Conservation (phyloP, 345 rosid genomes). For the Syzygium aqueum region DNA sequence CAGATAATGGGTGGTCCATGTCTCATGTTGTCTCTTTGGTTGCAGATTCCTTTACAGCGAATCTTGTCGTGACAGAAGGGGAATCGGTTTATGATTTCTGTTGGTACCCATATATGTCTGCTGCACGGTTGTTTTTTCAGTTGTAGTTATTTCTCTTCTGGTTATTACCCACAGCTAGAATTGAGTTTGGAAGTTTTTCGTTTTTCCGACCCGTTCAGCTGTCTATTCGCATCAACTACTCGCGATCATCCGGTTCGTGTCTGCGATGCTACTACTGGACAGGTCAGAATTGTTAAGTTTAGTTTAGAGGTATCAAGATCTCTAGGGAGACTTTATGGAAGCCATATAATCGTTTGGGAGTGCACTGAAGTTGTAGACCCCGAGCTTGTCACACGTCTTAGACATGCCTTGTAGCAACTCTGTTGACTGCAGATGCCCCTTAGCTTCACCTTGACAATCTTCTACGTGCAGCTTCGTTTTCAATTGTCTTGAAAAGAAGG, state of each 20-base stretch:
- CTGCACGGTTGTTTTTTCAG: conserved; percentile 40
- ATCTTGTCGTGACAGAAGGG: conserved; percentile 65
- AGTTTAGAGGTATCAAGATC: not conserved
- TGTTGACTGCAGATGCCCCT: not conserved
- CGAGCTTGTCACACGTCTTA: not conserved
- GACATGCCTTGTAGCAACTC: not conserved
- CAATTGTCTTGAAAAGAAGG: not conserved
- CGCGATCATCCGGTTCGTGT: conserved; percentile 97
- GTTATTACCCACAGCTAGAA: not conserved
- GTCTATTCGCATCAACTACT: conserved; percentile 74
- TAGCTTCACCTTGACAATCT: not conserved
- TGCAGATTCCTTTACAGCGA: conserved; percentile 72
- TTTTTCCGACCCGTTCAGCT: conserved; percentile 59
- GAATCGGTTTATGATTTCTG: conserved; percentile 82
- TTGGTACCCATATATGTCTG: conserved; percentile 84
- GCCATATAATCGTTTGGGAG: not conserved
- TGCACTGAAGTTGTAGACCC: not conserved
- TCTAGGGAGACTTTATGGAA: not conserved
- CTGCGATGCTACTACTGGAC: conserved; percentile 83
- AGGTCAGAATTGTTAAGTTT: conserved; percentile 31
- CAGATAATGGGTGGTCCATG: not conserved
- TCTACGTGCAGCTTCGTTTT: not conserved
- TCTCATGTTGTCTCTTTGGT: not conserved
- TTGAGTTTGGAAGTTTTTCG: conserved; percentile 2
- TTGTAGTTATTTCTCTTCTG: not conserved